phyloP scores from a whole-genome alignment of 768 basidiomycete genomes.

The Dentipellis fragilis region DNA sequence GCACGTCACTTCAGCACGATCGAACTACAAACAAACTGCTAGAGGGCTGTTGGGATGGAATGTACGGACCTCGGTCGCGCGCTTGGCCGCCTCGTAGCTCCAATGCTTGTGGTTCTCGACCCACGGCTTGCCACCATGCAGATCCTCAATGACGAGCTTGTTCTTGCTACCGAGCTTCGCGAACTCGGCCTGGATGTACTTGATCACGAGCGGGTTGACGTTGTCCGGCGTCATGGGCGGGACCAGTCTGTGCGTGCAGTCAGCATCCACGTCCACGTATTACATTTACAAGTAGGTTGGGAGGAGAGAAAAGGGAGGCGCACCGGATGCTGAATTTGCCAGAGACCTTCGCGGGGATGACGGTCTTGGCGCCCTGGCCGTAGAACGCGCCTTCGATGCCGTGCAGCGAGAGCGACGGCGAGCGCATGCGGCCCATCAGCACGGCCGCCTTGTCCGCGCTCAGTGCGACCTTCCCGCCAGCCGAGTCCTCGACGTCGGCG shows the following conservation, averaged over 20 bases:
- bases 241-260: constrained; percentile 42
- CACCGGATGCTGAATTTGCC: constrained; percentile 95
- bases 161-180: constrained; percentile 81
- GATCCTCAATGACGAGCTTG: constrained; percentile 56
- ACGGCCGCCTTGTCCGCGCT: constrained; percentile 67
- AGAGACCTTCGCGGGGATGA: constrained; percentile 81
- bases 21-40: background rate
- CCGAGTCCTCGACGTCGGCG: constrained; percentile 63
- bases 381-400: constrained; percentile 96
- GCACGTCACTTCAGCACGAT: background rate
- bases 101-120: constrained; percentile 77
- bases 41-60: background rate
- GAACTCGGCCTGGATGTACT: constrained; percentile 71
- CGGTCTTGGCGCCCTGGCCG: constrained; percentile 76
- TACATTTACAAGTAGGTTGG: background rate
- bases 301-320: constrained; percentile 13
- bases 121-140: constrained; percentile 88
- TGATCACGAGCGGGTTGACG: constrained; percentile 59
- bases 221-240: constrained; percentile 78
- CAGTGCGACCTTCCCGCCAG: constrained; percentile 67
- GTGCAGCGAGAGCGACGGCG: constrained; percentile 82
- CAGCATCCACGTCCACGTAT: background rate
- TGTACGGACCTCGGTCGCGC: constrained; percentile 60
- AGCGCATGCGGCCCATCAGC: constrained; percentile 91
- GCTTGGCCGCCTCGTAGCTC: constrained; percentile 85